These are phyloP conservation scores for Yarrowia sp. DNA, from an alignment of 805 yeast species.

Conservation along the genomic window DNA sequence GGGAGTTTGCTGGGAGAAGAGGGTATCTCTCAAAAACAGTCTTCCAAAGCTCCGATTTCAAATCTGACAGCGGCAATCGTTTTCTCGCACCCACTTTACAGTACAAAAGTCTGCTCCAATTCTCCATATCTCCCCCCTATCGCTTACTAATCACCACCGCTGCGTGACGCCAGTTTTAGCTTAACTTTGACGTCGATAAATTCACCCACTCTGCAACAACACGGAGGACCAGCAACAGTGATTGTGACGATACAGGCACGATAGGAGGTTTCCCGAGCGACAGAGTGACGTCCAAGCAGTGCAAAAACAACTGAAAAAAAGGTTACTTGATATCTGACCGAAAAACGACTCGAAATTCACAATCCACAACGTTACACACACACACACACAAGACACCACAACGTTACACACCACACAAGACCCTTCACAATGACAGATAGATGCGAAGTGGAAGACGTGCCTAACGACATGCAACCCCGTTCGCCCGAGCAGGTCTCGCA, in stretches of 20 bases:
- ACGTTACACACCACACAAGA: slow-evolving; percentile 10
- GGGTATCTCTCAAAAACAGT: not conserved
- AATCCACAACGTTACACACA: not conserved
- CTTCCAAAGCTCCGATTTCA: not conserved
- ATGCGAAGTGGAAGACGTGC: slow-evolving; percentile 34
- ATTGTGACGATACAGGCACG: slow-evolving; percentile 9
- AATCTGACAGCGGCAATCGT: not conserved
- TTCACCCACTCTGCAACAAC: slow-evolving; percentile 26
- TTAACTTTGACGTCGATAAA: slow-evolving; percentile 20
- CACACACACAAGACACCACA: too few species aligned
- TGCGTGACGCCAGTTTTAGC: slow-evolving; percentile 18
- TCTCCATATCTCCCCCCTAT: not conserved
- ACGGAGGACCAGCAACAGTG: slow-evolving; percentile 8
- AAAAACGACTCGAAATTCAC: too few species aligned
- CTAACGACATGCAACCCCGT: slow-evolving; percentile 31
- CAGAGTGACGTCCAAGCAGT: too few species aligned
- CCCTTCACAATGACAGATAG: slow-evolving; percentile 15
- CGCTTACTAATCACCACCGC: not conserved
- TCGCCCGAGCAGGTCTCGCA: slow-evolving; percentile 35
- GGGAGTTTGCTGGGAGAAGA: slow-evolving; percentile 3
- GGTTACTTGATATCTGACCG: too few species aligned
- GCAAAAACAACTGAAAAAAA: too few species aligned
- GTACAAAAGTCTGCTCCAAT: not conserved
- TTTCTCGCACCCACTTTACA: not conserved
- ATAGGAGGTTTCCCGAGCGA: not conserved